phyloP scores from a whole-genome alignment of 345 rosid genomes.

The Luvunga scandens region DNA sequence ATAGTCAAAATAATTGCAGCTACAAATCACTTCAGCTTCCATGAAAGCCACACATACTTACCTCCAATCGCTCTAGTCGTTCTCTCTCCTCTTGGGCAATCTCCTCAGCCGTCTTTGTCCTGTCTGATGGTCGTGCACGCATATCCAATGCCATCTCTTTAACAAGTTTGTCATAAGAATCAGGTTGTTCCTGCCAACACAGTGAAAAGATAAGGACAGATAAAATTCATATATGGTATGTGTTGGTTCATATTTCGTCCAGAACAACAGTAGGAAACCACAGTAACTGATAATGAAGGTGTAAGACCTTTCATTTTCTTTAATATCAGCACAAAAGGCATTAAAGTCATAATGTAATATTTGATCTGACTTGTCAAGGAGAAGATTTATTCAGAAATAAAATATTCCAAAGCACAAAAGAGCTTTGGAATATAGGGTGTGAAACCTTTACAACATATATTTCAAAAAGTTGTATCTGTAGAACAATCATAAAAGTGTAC shows the following conservation, averaged over 20 bases:
- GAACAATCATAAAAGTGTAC: slow-evolving; percentile 26
- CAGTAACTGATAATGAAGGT: neutral
- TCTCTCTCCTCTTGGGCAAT: slow-evolving; percentile 92
- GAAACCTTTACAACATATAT: neutral
- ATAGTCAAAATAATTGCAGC: neutral
- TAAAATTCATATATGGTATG: neutral
- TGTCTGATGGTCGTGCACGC: slow-evolving; percentile 81
- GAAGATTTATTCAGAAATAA: neutral
- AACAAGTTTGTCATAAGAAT: slow-evolving; percentile 62
- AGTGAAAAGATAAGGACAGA: neutral
- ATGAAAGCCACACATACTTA: slow-evolving; percentile 22
- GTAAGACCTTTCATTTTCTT: neutral
- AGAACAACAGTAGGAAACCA: neutral
- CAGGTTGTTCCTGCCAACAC: slow-evolving; percentile 40
- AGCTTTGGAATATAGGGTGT: neutral
- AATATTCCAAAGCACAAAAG: too few species aligned
- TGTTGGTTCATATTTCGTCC: too few species aligned
- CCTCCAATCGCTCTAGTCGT: slow-evolving; percentile 77
- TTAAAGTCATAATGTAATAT: neutral
- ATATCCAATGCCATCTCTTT: slow-evolving; percentile 57
- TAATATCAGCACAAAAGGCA: neutral
- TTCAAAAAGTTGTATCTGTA: neutral
- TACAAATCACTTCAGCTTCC: neutral
- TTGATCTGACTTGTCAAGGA: neutral
- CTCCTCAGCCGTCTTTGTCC: slow-evolving; percentile 92